These are phyloP conservation scores for Metarhizium humberi DNA, from an alignment of 2,329 filamentous ascomycete genomes.

Conservation along the genomic window DNA sequence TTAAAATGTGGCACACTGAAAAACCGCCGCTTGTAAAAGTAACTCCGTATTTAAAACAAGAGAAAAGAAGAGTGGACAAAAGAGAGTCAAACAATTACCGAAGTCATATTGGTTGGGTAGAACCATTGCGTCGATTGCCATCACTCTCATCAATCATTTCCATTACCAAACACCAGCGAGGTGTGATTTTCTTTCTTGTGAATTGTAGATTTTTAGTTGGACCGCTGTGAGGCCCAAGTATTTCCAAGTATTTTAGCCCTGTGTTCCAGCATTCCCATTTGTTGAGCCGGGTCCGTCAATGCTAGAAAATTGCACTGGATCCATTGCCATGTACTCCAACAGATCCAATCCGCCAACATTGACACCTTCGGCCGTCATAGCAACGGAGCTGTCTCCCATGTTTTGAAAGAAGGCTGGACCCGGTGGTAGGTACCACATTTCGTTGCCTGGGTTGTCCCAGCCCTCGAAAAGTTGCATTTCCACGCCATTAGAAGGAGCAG, in stretches of 20 bases:
- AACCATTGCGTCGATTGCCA: background rate
- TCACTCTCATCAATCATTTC: background rate
- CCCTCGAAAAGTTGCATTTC: slow-evolving; percentile 40
- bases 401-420: slow-evolving; percentile 58
- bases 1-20: background rate
- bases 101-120: background rate
- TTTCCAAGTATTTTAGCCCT: background rate
- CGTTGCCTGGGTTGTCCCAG: slow-evolving; percentile 45
- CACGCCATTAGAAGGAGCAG: slow-evolving; percentile 15
- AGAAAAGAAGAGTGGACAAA: background rate
- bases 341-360: slow-evolving; percentile 58
- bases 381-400: slow-evolving; percentile 49
- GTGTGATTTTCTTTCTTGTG: background rate
- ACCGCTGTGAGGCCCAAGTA: too few species aligned
- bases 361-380: slow-evolving; percentile 58
- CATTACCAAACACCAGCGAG: background rate
- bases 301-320: slow-evolving; percentile 31
- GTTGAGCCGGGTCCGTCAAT: slow-evolving; percentile 17
- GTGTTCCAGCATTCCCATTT: background rate
- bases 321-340: slow-evolving; percentile 60
- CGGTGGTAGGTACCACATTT: slow-evolving; percentile 60
- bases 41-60: too few species aligned
- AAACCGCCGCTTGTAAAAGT: background rate
- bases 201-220: background rate
- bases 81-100: background rate